Evolutionary conservation across 73 alveolate genomes (phyloP).

Genomic region (Breviolum minutum): DNA sequence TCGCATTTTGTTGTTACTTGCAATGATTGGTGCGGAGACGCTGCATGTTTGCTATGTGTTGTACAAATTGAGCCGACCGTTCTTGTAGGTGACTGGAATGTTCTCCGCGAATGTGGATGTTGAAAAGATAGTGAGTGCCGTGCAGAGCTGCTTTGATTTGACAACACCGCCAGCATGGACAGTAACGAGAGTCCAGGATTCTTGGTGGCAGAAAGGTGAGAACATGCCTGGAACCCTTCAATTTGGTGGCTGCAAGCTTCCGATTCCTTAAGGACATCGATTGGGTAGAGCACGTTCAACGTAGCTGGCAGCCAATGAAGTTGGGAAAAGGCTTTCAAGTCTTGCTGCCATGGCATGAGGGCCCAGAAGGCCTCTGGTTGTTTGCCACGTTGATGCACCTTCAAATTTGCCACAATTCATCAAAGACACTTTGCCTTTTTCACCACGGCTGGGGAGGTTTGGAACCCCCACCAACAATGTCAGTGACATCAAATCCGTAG

Average conservation of each 20-base stretch:
- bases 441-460: no score
- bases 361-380: slow-evolving; percentile 33
- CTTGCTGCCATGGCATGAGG: slow-evolving; percentile 82
- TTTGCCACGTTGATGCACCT: neutral
- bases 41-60: no score
- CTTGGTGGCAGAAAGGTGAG: neutral
- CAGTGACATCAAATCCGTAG: no score
- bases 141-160: slow-evolving; percentile 42
- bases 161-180: slow-evolving; percentile 27
- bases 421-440: no score
- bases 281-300: slow-evolving; percentile 90
- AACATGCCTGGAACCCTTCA: neutral
- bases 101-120: slow-evolving; percentile 52
- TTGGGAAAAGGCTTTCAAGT: slow-evolving; percentile 68
- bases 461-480: no score
- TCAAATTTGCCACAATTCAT: neutral
- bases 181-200: slow-evolving; percentile 6
- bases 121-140: slow-evolving; percentile 3
- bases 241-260: neutral
- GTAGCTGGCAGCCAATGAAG: slow-evolving; percentile 82
- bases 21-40: no score
- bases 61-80: neutral
- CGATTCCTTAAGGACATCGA: slow-evolving; percentile 47
- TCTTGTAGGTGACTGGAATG: slow-evolving; percentile 40
- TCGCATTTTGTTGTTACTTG: neutral